Conservation (phyloP, 768 basidiomycete species). For the Xerocomellus intermedius region DNA sequence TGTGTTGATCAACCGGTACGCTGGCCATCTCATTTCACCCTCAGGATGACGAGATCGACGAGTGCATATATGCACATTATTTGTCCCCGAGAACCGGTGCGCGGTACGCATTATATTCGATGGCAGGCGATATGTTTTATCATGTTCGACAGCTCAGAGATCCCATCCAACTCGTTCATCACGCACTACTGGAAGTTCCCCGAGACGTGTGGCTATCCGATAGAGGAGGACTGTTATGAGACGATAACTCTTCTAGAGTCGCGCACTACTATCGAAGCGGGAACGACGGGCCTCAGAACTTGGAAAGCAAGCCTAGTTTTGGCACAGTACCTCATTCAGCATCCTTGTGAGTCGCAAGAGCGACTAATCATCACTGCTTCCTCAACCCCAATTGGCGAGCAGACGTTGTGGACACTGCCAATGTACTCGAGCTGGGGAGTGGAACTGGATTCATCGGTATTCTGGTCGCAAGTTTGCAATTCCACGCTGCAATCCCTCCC, state of each 20-base stretch:
- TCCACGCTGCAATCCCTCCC: background rate
- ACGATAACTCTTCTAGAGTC: conserved; percentile 69
- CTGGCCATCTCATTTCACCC: conserved; percentile 6
- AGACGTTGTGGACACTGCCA: conserved; percentile 28
- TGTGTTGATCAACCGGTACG: conserved; percentile 12
- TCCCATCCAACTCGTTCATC: conserved; percentile 48
- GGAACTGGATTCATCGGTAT: conserved; percentile 77
- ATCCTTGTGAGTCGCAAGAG: conserved; percentile 47
- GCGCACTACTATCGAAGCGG: conserved; percentile 66
- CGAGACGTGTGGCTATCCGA: background rate
- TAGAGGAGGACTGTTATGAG: conserved; percentile 28
- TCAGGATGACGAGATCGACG: conserved; percentile 62
- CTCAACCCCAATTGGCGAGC: background rate
- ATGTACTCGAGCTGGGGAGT: conserved; percentile 72
- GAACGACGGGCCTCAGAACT: conserved; percentile 78
- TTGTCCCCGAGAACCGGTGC: conserved; percentile 44
- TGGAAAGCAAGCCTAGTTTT: conserved; percentile 74
- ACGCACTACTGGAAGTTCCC: conserved; percentile 60
- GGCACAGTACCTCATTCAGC: conserved; percentile 54
- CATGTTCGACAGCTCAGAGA: conserved; percentile 20
- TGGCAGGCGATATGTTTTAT: background rate
- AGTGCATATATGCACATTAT: conserved; percentile 62
- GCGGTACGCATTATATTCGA: conserved; percentile 9
- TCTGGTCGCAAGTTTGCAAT: conserved; percentile 57
- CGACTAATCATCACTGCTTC: background rate